Base-by-base conservation (phyloP, 768 basidiomycete species). In the Mycena rebaudengoi region DNA sequence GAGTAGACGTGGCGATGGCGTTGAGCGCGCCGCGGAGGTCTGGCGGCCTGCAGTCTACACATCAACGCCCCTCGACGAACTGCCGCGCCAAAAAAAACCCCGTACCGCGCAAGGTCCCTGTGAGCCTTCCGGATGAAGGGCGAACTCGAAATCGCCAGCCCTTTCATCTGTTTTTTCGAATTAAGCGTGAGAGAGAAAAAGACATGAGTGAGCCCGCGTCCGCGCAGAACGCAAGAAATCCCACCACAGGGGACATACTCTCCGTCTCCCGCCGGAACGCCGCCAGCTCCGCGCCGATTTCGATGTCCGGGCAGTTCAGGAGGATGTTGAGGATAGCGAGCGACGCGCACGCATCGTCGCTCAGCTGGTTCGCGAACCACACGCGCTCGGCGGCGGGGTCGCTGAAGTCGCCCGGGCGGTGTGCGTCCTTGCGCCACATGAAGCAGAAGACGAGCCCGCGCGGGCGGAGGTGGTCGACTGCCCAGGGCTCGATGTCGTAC, bases 361-460 rank as follows among this genome's bases (percentile, higher is more conserved):
- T 86, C 25, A 90, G 80, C 71, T 90, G 88, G 72, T 89, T 87
- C 11, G 88, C 88, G 65, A 88, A 90, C 88, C 88, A 90, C 10
- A 90, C 82, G 26, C 74, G 78, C 60, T 85, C 83, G 2, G 87
- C 83, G 11, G 84, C 82, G 3, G 86, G 82, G 70, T 88, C 85
- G 28, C 82, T 76, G 64, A 85, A 84, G 67, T 83, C 83, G 3
- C 76, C 71, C 6, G 81, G 73, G 29, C 80, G 75, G 69, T 84
- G 82, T 5, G 74, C 50, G 66, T 86, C 86, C 64, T 84, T 83
- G 18, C 72, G 75, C 84, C 86, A 88, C 59, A 85, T 74, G 71
- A 87, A 88, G 73, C 88, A 90, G 71, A 90, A 85, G 28, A 90
- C 83, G 49, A 90, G 83, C 6, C 86, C 88, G 64, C 83, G 81